Percentiles rank a stretch among this genome's conserved stretches.
These are phyloP conservation scores for Boehmeria nivea DNA, from an alignment of 306 rosid species.

Conservation along the genomic window DNA sequence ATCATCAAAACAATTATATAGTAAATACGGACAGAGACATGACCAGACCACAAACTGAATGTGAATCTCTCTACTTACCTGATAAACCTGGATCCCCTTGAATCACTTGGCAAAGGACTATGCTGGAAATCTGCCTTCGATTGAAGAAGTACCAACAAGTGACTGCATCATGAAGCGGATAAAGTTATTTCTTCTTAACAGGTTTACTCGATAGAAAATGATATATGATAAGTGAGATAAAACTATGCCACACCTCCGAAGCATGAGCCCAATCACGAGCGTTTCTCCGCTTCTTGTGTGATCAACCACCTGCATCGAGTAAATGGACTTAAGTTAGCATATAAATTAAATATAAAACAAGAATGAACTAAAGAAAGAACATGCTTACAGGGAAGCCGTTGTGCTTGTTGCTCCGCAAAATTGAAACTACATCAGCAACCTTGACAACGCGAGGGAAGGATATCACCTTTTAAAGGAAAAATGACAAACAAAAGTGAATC, in stretches of 20 bases:
- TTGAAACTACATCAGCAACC: slow-evolving; percentile 85
- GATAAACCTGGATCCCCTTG: slow-evolving; percentile 49
- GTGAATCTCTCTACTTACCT: slow-evolving; percentile 32
- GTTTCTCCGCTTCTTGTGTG: slow-evolving; percentile 85
- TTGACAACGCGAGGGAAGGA: slow-evolving; percentile 86
- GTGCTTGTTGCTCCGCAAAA: slow-evolving; percentile 75
- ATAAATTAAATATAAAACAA: neutral
- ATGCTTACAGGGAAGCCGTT: slow-evolving; percentile 93
- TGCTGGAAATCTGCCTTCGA: slow-evolving; percentile 92
- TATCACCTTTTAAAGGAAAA: slow-evolving; percentile 55
- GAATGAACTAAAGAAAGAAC: slow-evolving; percentile 15
- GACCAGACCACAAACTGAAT: too few species aligned
- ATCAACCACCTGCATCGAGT: slow-evolving; percentile 71
- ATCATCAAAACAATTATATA: slow-evolving; percentile 26
- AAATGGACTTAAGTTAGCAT: slow-evolving; percentile 18
- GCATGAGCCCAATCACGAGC: slow-evolving; percentile 83
- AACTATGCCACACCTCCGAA: slow-evolving; percentile 57
- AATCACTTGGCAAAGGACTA: slow-evolving; percentile 73
- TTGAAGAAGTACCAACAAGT: slow-evolving; percentile 81
- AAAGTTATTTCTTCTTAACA: slow-evolving; percentile 16
- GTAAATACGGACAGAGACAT: slow-evolving; percentile 14
- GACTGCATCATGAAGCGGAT: slow-evolving; percentile 52
- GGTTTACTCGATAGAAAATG: slow-evolving; percentile 12
- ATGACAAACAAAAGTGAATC: slow-evolving; percentile 3
- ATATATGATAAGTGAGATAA: slow-evolving; percentile 2